Conservation (phyloP, 1,139 yeast genomes). For the Candida tropicalis region DNA sequence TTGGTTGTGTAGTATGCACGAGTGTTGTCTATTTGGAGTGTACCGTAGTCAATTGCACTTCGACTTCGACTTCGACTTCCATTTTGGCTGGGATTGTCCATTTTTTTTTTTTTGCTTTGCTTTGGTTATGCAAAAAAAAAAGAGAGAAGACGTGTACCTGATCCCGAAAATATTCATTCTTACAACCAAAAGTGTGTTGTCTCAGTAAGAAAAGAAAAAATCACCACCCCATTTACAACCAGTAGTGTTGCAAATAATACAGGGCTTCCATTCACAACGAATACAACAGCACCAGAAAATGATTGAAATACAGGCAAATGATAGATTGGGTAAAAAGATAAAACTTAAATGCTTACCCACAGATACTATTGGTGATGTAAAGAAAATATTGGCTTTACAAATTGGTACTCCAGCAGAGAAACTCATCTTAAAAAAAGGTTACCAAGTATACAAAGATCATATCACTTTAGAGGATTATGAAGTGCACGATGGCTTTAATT, state of each 20-base stretch:
- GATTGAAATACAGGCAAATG: constrained; percentile 39
- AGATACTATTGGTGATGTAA: constrained; percentile 91
- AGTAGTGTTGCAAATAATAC: no score
- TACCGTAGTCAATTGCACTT: no score
- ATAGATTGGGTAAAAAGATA: constrained; percentile 83
- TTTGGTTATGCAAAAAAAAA: neutral
- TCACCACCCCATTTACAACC: no score
- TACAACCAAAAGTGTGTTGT: no score
- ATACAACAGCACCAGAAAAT: no score
- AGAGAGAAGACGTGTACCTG: neutral
- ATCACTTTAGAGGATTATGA: constrained; percentile 91
- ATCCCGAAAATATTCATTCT: neutral
- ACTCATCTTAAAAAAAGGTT: constrained; percentile 69
- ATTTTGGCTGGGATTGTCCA: no score
- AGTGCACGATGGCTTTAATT: constrained; percentile 83
- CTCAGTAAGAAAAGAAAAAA: no score
- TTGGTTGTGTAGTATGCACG: no score
- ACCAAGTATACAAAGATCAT: constrained; percentile 83
- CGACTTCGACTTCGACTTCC: no score
- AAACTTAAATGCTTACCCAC: constrained; percentile 82
- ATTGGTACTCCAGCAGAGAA: constrained; percentile 76
- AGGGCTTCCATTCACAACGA: no score
- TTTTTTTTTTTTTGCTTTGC: neutral
- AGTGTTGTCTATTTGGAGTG: no score
- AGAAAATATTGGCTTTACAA: constrained; percentile 79